These are phyloP conservation scores for Colletotrichum liaoningense DNA, from an alignment of 2,329 filamentous ascomycete genomes.

Conservation along the genomic window DNA sequence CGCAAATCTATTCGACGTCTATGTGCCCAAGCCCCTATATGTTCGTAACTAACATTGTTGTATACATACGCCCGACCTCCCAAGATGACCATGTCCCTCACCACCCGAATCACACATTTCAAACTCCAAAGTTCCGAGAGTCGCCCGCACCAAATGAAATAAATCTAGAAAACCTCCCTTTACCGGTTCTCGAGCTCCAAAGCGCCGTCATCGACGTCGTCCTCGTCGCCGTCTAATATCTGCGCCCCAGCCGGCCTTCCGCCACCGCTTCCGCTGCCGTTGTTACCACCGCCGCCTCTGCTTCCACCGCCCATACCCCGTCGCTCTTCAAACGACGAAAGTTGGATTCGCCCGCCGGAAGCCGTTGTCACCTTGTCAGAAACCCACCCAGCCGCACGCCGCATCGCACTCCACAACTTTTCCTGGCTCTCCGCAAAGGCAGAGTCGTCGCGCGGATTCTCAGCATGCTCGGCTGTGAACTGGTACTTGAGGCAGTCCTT, in stretches of 20 bases:
- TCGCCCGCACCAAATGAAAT: background rate
- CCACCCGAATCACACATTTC: background rate
- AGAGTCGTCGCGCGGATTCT: conserved; percentile 74
- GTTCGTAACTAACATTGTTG: background rate
- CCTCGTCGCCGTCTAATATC: conserved; percentile 57
- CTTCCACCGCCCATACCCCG: conserved; percentile 53
- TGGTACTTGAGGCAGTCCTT: conserved; percentile 98
- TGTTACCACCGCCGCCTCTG: conserved; percentile 49
- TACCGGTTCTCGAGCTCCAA: conserved; percentile 56
- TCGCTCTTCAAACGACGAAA: conserved; percentile 55
- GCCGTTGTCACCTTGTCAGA: conserved; percentile 63
- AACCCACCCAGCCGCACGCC: conserved; percentile 67
- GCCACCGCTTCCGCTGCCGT: conserved; percentile 7
- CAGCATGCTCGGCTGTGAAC: conserved; percentile 92
- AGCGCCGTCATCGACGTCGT: conserved; percentile 50
- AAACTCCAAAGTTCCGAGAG: background rate
- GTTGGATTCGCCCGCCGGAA: conserved; percentile 67
- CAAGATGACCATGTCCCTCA: background rate
- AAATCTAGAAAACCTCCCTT: conserved; percentile 13
- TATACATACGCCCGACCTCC: conserved; percentile 18
- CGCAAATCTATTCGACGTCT: background rate
- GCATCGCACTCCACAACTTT: conserved; percentile 71
- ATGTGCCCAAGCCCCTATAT: background rate
- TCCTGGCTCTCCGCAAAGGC: conserved; percentile 70
- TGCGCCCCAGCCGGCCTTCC: conserved; percentile 40